Evolutionary conservation across 192 early-diverging fungal species (phyloP), one percentile per base, ranked within the genome.

Genomic region (Allomyces arbusculus): DNA sequence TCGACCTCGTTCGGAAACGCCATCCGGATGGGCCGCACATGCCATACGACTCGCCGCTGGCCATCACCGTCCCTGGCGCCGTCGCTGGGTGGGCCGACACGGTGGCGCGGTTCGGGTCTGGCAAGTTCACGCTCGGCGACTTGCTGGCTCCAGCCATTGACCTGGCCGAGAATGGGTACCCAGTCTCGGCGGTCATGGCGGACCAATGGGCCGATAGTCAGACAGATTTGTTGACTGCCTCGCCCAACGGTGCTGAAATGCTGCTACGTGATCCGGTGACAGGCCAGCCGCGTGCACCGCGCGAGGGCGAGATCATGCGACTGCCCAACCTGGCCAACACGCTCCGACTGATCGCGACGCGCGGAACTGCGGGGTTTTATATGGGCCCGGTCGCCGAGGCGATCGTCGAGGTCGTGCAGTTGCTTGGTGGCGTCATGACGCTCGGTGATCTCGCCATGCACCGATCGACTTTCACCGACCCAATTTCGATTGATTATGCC

Each of bases 1-100:
- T 88, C 61, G 79, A 79, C 4, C 33, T 67, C 58, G 68, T 80
- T 22, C 70, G 68, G n/a, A 68, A 69, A 1, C 62, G 70, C 26
- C 64, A 74, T 44, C 70, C 72, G 1, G 66, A 75, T 12, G 64
- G 11, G 7, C 33, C 33, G 7, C 33, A 40, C 33, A 72, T 82
- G 11, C 80, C 81, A 10, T 23, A 23, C 1, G 65, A 64, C 62
- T 73, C 76, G 62, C 73, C 75, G 50, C 78, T 79, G 62, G 65
- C 75, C 0, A 72, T 82, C n/a, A 89, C 85, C 16, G 83, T 91
- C 14, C 89, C 86, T 0, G 87, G 86, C 20, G 87, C 89, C 6
- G 86, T 82, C 7, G 82, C 83, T 1, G 87, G 81, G 16, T 91
- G 87, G 87, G 71, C 80, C 10, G 87, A 89, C 67, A 78, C 81